Conservation (phyloP, 2,329 filamentous ascomycete species). For the Anthostomella pinea region DNA sequence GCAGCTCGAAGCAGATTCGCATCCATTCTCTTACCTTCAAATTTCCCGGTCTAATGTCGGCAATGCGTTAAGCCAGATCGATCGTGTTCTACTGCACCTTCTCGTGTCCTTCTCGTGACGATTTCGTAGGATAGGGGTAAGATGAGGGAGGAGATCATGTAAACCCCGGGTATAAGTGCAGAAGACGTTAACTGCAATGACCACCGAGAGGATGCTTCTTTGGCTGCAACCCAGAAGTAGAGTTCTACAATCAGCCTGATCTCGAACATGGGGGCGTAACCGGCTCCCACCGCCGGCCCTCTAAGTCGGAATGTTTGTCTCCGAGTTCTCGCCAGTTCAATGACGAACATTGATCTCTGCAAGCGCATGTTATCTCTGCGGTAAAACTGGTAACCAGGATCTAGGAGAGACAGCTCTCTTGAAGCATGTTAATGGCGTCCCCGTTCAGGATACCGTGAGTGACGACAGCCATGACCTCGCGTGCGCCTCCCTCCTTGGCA, state of each 20-base stretch:
- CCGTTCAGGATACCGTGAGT: conserved; percentile 78
- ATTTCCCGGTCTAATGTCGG: conserved; percentile 91
- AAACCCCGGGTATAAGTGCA: too few species aligned
- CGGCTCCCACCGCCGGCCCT: too few species aligned
- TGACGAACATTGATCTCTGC: too few species aligned
- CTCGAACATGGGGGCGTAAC: too few species aligned
- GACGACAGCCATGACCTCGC: conserved; percentile 88
- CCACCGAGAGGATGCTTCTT: too few species aligned
- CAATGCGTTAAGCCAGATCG: conserved; percentile 95
- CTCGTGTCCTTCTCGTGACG: too few species aligned
- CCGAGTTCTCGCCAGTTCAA: too few species aligned
- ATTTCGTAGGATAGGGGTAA: conserved; percentile 97
- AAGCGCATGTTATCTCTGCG: too few species aligned
- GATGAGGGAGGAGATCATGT: conserved; percentile 88
- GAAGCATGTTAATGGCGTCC: conserved; percentile 70
- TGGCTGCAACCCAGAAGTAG: too few species aligned
- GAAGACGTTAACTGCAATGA: too few species aligned
- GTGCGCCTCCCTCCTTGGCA: conserved; percentile 80
- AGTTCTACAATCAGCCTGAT: too few species aligned
- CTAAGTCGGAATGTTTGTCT: too few species aligned
- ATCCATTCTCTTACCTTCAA: conserved; percentile 99
- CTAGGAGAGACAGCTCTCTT: conserved; percentile 65
- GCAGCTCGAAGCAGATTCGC: conserved; percentile 97
- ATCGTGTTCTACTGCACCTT: conserved; percentile 99
- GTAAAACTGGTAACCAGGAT: conserved; percentile 78